Evolutionary conservation across 352 stramenopile species (phyloP), one percentile per base, ranked within the genome.

Genomic region (Globisporangium emineosum): DNA sequence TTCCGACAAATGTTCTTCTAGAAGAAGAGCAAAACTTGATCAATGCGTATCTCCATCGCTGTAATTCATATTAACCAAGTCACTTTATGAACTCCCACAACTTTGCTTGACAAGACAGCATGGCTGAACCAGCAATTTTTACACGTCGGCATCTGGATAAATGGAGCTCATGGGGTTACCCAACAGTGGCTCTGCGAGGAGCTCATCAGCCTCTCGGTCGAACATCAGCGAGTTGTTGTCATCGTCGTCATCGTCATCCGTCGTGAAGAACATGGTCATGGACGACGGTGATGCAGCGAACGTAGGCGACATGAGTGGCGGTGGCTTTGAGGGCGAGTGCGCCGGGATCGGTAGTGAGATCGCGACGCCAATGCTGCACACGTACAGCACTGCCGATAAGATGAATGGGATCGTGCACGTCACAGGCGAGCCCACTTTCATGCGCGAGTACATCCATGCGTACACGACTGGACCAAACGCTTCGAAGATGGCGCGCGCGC

Each of bases 401-500:
- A 81, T 68, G 53, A 80, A 93, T n/a, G 85, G 85, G 6, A 90
- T 57, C 12, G 77, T 71, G 58, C 81, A 66, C 2, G 80, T 82
- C 65, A 76, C 76, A 21, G 75, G 51, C 4, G 67, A 75, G 29
- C 83, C 45, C 2, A 71, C 60, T 21, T 71, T 79, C 73, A 91
- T 90, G 19, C 56, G 50, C 30, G 69, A 71, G 58, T 91, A 93
- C 42, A 93, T 61, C 23, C 63, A 74, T 5, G 79, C 76, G 58
- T 83, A 93, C 0, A 79, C 63, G 1, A 93, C 59, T 0, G 85
- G 82, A 3, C 79, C 85, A 0, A 69, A 63, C 3, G 85, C 82
- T 70, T 88, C 78, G 50, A 90, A 89, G 42, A 90, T 70, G 3
- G 77, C 84, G 4, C 84, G 76, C 12, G 73, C 81, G 27, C 75